A percentile compares a stretch with the other conserved stretches of the same genome.
Conservation (phyloP, 805 yeast species). For the Saturnispora zaruensis region DNA sequence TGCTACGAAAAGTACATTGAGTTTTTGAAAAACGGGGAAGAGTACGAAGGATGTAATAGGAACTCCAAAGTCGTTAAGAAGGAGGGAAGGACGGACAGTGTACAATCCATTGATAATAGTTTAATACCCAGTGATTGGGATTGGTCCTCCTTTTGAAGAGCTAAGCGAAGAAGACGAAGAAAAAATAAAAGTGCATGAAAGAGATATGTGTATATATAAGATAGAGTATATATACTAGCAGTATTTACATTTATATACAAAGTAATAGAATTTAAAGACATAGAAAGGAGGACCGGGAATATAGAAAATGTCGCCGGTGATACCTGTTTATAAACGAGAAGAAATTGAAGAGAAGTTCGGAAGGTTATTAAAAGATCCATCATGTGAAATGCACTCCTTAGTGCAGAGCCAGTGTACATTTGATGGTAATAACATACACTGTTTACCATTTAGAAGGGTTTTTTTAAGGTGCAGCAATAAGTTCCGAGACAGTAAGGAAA, state of each 20-base stretch:
- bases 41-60: conserved; percentile 17
- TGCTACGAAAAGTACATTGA: conserved; percentile 22
- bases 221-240: not conserved
- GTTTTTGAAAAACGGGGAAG: conserved; percentile 21
- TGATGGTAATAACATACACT: conserved; percentile 34
- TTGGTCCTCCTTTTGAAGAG: conserved; percentile 6
- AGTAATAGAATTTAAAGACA: not conserved
- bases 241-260: not conserved
- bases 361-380: not conserved
- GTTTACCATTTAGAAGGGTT: conserved; percentile 41
- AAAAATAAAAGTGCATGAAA: not conserved
- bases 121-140: conserved; percentile 7
- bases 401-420: conserved; percentile 42
- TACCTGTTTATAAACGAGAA: conserved; percentile 35
- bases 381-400: conserved; percentile 13
- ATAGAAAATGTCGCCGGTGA: conserved; percentile 44
- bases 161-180: not conserved
- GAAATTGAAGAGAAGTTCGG: conserved; percentile 27
- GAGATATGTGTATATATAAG: not conserved
- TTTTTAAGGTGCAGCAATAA: conserved; percentile 35
- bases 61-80: not conserved
- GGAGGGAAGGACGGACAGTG: not conserved
- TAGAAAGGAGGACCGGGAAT: no score
- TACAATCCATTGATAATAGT: not conserved
- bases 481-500: conserved; percentile 16